These are phyloP conservation scores for Fraxinus latifolia DNA, from an alignment of 305 asterid genomes.

Conservation along the genomic window DNA sequence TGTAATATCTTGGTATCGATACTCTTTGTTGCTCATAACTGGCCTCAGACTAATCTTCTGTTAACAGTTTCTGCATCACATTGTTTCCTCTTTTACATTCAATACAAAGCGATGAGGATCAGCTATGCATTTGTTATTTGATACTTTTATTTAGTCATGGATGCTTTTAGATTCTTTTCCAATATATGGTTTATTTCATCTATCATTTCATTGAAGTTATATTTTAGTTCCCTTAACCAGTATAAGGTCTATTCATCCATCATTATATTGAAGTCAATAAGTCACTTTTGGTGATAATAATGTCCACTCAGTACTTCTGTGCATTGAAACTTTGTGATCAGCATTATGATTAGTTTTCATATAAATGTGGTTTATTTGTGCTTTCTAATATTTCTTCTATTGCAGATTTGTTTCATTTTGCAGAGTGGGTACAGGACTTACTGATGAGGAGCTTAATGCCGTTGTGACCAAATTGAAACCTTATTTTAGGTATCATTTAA, in stretches of 20 bases:
- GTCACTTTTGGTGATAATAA: background rate
- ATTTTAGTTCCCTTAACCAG: background rate
- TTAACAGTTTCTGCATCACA: background rate
- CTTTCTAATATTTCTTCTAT: constrained; percentile 32
- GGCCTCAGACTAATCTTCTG: background rate
- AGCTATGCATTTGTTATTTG: background rate
- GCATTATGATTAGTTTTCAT: constrained; percentile 1
- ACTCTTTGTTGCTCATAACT: background rate
- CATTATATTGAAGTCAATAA: background rate
- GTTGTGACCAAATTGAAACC: constrained; percentile 79
- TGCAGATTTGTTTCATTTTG: constrained; percentile 96
- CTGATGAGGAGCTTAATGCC: constrained; percentile 82
- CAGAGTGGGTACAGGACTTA: constrained; percentile 96
- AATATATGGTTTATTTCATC: background rate
- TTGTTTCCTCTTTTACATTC: background rate
- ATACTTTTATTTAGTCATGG: background rate
- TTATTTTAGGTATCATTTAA: constrained; percentile 56
- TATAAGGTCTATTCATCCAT: background rate
- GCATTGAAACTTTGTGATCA: background rate
- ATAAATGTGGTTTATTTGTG: constrained; percentile 7
- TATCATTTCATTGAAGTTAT: background rate
- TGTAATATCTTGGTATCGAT: background rate
- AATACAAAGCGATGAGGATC: background rate
- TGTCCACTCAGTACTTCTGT: background rate
- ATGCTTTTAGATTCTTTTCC: constrained; percentile 9